Percentiles rank a stretch among this genome's conserved stretches.
These are phyloP conservation scores for Dionaea muscipula DNA, from an alignment of 179 eudicot species.

Conservation along the genomic window DNA sequence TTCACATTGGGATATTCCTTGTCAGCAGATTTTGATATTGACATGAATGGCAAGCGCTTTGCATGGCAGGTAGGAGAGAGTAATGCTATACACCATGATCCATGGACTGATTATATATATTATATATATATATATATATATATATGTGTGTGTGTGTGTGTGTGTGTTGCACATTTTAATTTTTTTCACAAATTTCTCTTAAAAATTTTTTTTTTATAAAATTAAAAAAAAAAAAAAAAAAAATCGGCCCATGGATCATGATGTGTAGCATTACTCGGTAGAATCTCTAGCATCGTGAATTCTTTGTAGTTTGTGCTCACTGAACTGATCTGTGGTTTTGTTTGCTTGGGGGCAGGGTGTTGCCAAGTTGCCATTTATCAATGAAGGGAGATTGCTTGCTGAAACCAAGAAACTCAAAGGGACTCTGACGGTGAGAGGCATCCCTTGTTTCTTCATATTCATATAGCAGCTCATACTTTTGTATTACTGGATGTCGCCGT, in stretches of 20 bases:
- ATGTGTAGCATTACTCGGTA: too few relatives aligned
- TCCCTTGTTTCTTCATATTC: neutral
- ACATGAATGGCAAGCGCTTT: constrained; percentile 96
- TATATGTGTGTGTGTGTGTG: too few relatives aligned
- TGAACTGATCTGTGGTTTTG: constrained; percentile 1
- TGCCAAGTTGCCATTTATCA: constrained; percentile 90
- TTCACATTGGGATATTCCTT: constrained; percentile 10
- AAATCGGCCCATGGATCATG: too few relatives aligned
- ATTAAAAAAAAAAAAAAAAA: too few relatives aligned
- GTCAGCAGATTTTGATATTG: constrained; percentile 74
- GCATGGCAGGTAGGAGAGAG: constrained; percentile 99
- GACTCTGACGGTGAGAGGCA: constrained; percentile 64
- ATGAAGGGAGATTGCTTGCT: constrained; percentile 66
- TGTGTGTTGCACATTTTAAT: too few relatives aligned
- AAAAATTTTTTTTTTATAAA: too few relatives aligned
- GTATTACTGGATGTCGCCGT: neutral
- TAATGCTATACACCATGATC: too few relatives aligned
- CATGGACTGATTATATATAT: too few relatives aligned
- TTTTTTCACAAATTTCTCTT: too few relatives aligned
- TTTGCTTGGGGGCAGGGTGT: constrained; percentile 45
- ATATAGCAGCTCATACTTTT: neutral
- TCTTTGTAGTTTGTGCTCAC: neutral
- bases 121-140: too few relatives aligned
- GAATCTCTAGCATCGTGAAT: neutral
- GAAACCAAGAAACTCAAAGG: constrained; percentile 76